Percentiles rank a stretch among this genome's conserved stretches.
Evolutionary conservation across 176 grass and related monocot species (phyloP).

Genomic region (Hsuehochloa calcarea): DNA sequence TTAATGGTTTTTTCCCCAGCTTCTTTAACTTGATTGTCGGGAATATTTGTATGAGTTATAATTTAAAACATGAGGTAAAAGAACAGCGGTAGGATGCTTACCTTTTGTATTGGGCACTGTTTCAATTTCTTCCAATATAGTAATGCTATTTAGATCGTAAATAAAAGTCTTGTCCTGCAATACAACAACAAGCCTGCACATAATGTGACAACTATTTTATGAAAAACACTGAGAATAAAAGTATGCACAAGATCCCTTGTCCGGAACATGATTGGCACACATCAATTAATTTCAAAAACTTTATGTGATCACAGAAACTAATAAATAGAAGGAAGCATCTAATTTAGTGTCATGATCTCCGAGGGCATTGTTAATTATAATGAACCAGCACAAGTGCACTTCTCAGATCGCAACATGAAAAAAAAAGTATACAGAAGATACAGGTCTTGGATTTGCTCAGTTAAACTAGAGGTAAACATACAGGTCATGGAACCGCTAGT

Average conservation of each 20-base stretch:
- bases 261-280: background rate
- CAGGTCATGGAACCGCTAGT: background rate
- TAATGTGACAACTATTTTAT: constrained; percentile 44
- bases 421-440: background rate
- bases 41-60: background rate
- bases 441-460: background rate
- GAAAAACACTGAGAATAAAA: background rate
- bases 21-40: background rate
- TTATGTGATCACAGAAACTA: background rate
- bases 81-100: constrained; percentile 26
- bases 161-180: constrained; percentile 85
- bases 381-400: background rate
- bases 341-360: background rate
- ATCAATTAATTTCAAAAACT: background rate
- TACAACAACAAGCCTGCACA: constrained; percentile 93
- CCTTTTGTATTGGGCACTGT: constrained; percentile 86
- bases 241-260: background rate
- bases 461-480: background rate
- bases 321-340: background rate
- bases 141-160: constrained; percentile 75
- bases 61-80: background rate
- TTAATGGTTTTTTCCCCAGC: background rate
- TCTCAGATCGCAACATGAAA: background rate
- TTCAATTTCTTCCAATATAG: constrained; percentile 89
- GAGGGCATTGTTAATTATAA: background rate